Evolutionary conservation across 495 filamentous ascomycete species (phyloP), one percentile per base, ranked within the genome.

Genomic region (Bacidia gigantensis): DNA sequence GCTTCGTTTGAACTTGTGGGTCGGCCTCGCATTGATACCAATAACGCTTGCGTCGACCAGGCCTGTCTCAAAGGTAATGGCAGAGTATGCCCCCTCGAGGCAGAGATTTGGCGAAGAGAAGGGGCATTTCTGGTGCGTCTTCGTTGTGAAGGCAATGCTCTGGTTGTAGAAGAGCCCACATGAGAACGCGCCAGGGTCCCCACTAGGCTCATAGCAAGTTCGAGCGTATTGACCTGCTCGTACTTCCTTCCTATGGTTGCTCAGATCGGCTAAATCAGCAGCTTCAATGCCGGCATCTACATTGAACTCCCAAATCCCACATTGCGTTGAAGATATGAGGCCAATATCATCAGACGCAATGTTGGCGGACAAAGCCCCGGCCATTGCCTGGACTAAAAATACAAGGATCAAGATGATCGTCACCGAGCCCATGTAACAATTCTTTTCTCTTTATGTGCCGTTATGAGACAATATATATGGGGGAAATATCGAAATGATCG

Each of bases 161-260:
- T 44, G 56, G 22, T 59, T 55, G 44, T 57, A 61, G 46, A 63
- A 63, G n/a, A 55, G 48, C 11, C 51, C 29, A 39, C 60, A 63
- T 3, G 47, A 21, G 17, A 49, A 25, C 22, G 56, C 20, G 10
- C 17, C 24, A 38, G 32, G 3, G 12, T 39, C 22, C 11, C 47
- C 24, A 1, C n/a, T 25, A 3, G 51, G 9, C 32, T 49, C 47
- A 29, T 60, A 62, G 52, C 60, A 62, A 18, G 48, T 58, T 26
- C 52, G 53, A 32, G 59, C 60, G 42, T 60, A 62, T 24, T 60
- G 46, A 26, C 45, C 53, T 17, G 59, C 56, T 46, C 52, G 43
- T 21, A 40, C 42, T 44, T 62, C 59, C 44, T 54, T 53, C 23
- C 41, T 25, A 17, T 51, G 51, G 22, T 57, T 51, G 26, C 54